Percentiles rank a stretch among this genome's conserved stretches.
Conservation (phyloP, 169 alveolate species). For the Condylostoma magnum region DNA sequence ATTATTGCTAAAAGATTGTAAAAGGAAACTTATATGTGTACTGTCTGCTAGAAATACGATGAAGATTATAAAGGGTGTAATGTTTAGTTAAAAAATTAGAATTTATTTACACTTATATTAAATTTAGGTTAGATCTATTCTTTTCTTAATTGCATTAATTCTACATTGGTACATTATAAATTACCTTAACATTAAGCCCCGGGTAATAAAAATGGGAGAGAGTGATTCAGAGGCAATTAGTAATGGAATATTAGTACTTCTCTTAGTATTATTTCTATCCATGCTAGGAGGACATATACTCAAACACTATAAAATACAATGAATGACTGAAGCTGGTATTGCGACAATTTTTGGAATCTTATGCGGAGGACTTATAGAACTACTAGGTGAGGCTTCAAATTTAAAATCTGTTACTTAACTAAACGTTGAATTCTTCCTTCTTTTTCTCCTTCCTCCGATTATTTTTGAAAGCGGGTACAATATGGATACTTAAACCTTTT, state of each 20-base stretch:
- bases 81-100: no score
- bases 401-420: conserved; percentile 6
- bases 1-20: neutral
- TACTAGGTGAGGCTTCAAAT: conserved; percentile 5
- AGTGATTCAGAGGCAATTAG: conserved; percentile 9
- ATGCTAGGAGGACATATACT: conserved; percentile 5
- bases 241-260: conserved; percentile 15
- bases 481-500: conserved; percentile 59
- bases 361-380: neutral
- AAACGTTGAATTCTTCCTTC: conserved; percentile 40
- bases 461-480: conserved; percentile 67
- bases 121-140: no score
- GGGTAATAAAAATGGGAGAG: conserved; percentile 5
- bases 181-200: no score
- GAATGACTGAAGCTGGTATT: conserved; percentile 1
- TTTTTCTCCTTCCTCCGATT: conserved; percentile 66
- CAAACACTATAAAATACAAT: neutral
- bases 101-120: no score
- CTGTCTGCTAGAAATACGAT: conserved; percentile 5
- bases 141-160: no score
- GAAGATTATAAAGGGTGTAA: no score
- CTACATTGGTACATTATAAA: no score
- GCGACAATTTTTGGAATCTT: conserved; percentile 8
- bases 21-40: neutral
- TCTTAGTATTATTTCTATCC: neutral